These are phyloP conservation scores for Pythium periplocum DNA, from an alignment of 352 stramenopile species.

Conservation along the genomic window DNA sequence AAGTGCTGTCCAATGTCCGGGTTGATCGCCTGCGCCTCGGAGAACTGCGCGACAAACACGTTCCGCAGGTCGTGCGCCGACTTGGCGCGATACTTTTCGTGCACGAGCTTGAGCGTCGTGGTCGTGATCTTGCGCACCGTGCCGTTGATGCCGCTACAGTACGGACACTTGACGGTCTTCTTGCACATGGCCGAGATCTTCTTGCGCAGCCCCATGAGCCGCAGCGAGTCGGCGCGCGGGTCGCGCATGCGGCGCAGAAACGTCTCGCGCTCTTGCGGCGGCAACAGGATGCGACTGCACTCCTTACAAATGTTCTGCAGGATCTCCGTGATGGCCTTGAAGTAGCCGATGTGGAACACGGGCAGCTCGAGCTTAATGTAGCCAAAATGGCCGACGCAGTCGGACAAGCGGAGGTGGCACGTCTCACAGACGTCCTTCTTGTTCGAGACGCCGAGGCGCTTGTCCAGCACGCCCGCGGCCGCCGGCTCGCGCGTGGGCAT, in stretches of 20 bases:
- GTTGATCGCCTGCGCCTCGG: constrained; percentile 72
- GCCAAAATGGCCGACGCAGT: constrained; percentile 99
- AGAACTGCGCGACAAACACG: constrained; percentile 82
- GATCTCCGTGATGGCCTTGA: constrained; percentile 97
- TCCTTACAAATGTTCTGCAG: constrained; percentile 98
- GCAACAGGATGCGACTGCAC: constrained; percentile 94
- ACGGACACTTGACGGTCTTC: constrained; percentile 93
- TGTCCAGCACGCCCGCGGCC: constrained; percentile 93
- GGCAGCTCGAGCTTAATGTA: constrained; percentile 98
- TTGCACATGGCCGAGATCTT: constrained; percentile 97
- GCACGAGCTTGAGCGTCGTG: constrained; percentile 97
- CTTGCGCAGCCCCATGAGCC: constrained; percentile 85
- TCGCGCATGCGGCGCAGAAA: constrained; percentile 90
- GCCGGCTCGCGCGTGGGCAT: constrained; percentile 94
- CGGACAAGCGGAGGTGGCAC: constrained; percentile 88
- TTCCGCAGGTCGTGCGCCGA: constrained; percentile 76
- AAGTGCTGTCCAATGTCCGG: constrained; percentile 82
- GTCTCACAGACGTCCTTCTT: constrained; percentile 95
- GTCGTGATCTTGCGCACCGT: constrained; percentile 97
- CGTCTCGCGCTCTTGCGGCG: constrained; percentile 81
- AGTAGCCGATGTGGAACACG: constrained; percentile 99
- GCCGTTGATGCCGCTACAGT: constrained; percentile 95
- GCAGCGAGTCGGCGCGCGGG: constrained; percentile 66
- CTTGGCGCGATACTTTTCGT: constrained; percentile 96
- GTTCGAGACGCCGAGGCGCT: constrained; percentile 96